phyloP scores from a whole-genome alignment of 192 early-diverging fungal species.

The Backusella circina region DNA sequence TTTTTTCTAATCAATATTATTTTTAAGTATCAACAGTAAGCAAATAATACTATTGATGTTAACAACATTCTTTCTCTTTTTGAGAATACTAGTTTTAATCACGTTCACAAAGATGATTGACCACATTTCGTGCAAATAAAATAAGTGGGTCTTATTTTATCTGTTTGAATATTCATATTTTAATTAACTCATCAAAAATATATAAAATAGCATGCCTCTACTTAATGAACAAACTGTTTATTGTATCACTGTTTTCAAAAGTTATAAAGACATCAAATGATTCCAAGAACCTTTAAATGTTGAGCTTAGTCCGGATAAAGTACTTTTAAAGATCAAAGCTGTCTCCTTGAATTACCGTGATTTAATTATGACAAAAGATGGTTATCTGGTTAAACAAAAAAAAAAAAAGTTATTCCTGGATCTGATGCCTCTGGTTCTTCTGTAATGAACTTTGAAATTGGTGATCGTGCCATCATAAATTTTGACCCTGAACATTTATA shows the following conservation, averaged over 20 bases:
- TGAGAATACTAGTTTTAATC: too few relatives aligned
- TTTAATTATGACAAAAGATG: background rate
- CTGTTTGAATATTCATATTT: too few relatives aligned
- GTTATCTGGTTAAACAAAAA: background rate
- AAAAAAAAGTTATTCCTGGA: constrained; percentile 7
- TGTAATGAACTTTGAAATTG: constrained; percentile 1
- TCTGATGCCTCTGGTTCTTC: constrained; percentile 13
- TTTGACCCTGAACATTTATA: constrained; percentile 10
- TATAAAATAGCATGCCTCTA: background rate
- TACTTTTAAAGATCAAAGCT: background rate
- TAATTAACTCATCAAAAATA: too few relatives aligned
- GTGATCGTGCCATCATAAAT: background rate
- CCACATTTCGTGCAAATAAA: too few relatives aligned
- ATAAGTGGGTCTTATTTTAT: too few relatives aligned
- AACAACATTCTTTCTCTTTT: too few relatives aligned
- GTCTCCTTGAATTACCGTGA: constrained; percentile 5
- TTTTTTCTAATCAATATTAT: too few relatives aligned
- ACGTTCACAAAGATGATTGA: too few relatives aligned
- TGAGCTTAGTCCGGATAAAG: background rate
- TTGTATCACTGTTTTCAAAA: background rate
- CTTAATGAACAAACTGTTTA: background rate
- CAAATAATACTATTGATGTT: too few relatives aligned
- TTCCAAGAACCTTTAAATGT: background rate
- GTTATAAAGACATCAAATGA: background rate
- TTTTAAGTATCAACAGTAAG: too few relatives aligned